phyloP scores from a whole-genome alignment of 345 rosid species.

The Acer negundo region DNA sequence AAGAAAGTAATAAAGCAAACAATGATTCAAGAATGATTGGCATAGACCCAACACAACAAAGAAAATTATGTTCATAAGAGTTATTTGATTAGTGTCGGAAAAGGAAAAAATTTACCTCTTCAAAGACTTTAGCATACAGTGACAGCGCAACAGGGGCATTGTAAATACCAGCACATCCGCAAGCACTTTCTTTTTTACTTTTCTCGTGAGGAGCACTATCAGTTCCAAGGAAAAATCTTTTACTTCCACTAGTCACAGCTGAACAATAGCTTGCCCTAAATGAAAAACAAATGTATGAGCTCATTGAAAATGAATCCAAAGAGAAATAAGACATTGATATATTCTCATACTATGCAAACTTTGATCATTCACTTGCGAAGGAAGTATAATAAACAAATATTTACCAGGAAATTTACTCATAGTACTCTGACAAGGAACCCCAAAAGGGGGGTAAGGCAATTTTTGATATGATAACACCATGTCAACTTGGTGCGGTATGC shows the following conservation, averaged over 20 bases:
- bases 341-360: background rate
- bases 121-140: constrained; percentile 72
- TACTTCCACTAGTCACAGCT: constrained; percentile 93
- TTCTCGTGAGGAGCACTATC: constrained; percentile 98
- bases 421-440: background rate
- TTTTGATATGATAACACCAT: background rate
- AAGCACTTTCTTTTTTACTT: constrained; percentile 70
- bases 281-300: constrained; percentile 13
- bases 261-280: constrained; percentile 84
- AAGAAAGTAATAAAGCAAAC: background rate
- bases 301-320: background rate
- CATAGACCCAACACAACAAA: background rate
- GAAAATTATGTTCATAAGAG: background rate
- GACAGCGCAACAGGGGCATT: constrained; percentile 76
- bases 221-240: constrained; percentile 88
- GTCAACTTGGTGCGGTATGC: background rate
- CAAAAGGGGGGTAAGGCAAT: background rate
- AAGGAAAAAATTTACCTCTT: constrained; percentile 54
- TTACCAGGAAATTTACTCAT: background rate
- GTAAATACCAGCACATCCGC: constrained; percentile 94
- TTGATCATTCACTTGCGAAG: background rate
- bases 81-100: background rate
- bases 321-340: background rate
- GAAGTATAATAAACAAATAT: background rate
- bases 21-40: background rate